These are phyloP conservation scores for Neofusicoccum laricinum DNA, from an alignment of 2,329 filamentous ascomycete species.

Conservation along the genomic window DNA sequence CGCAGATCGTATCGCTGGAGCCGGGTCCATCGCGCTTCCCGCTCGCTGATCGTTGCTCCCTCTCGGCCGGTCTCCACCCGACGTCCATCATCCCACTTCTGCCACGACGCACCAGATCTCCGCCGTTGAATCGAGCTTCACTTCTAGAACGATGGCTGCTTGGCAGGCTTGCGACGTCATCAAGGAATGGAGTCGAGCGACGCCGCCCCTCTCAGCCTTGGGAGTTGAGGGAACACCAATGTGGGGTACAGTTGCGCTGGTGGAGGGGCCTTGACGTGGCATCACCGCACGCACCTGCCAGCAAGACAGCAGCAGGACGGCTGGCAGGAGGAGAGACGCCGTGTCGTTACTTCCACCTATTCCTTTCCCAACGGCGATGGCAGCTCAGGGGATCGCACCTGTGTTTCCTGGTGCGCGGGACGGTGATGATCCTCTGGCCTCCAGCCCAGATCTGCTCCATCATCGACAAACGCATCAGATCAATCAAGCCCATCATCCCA, in stretches of 20 bases:
- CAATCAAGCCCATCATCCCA: neutral
- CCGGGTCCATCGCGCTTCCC: slow-evolving; percentile 5
- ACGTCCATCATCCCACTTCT: slow-evolving; percentile 10
- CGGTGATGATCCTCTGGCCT: neutral
- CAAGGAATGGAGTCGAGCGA: neutral
- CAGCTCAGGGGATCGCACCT: neutral
- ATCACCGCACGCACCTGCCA: neutral
- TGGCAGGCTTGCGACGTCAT: neutral
- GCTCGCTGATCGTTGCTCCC: neutral
- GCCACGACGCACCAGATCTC: neutral
- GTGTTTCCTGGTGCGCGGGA: neutral
- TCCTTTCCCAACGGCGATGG: neutral
- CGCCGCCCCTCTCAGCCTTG: neutral
- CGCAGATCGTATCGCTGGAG: slow-evolving; percentile 5
- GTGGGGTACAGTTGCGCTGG: neutral
- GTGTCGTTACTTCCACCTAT: neutral
- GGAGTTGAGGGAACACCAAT: neutral
- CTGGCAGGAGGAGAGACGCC: neutral
- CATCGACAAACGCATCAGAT: neutral
- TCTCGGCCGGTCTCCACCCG: slow-evolving; percentile 3
- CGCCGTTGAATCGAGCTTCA: neutral
- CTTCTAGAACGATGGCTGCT: slow-evolving; percentile 1
- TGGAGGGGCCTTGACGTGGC: slow-evolving; percentile 5
- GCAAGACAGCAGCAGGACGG: neutral
- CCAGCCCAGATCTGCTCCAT: neutral